Evolutionary conservation across 164 flowering plant genomes (phyloP).

Genomic region (Vitis rupestris): DNA sequence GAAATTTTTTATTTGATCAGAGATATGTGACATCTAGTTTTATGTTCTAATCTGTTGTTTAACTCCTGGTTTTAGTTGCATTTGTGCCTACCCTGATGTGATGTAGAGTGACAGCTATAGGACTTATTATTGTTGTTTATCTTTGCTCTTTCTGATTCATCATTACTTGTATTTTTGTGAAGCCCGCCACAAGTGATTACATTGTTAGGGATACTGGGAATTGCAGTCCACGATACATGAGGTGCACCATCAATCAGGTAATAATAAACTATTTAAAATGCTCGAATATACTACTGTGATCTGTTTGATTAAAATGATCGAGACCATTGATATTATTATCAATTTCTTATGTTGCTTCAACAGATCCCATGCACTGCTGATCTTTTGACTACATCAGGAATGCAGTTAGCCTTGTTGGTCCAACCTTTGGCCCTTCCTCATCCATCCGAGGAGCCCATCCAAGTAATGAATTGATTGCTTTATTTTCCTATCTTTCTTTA

Average conservation of each 20-base stretch:
- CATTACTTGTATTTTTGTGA: constrained; percentile 17
- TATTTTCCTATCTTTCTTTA: not conserved
- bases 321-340: not conserved
- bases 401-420: constrained; percentile 90
- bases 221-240: constrained; percentile 98
- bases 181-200: constrained; percentile 93
- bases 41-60: not conserved
- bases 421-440: constrained; percentile 98
- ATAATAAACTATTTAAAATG: not conserved
- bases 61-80: not conserved
- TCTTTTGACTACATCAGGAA: constrained; percentile 84
- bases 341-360: constrained; percentile 7
- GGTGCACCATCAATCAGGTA: constrained; percentile 96
- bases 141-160: constrained; percentile 7
- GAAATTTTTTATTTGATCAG: not conserved
- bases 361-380: constrained; percentile 95
- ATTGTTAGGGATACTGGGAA: constrained; percentile 90
- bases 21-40: not conserved
- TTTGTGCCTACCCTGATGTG: not conserved
- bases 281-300: not conserved
- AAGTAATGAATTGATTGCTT: constrained; percentile 42
- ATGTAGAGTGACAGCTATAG: not conserved
- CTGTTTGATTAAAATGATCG: not conserved
- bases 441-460: constrained; percentile 96
- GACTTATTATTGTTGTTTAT: not conserved